These are phyloP conservation scores for Solanum piurae DNA, from an alignment of 257 asterid species.

Conservation along the genomic window DNA sequence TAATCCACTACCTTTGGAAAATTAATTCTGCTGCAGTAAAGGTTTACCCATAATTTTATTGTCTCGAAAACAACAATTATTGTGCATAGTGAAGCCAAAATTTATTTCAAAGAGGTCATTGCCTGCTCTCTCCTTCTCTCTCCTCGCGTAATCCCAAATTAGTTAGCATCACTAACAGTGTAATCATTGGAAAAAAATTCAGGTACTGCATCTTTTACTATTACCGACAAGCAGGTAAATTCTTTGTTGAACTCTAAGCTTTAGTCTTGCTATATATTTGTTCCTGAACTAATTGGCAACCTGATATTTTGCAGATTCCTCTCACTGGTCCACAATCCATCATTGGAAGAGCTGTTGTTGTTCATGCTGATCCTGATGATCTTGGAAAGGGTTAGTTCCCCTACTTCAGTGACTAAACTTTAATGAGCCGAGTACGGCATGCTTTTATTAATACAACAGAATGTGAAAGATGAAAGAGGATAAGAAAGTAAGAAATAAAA, in stretches of 20 bases:
- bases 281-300: neutral
- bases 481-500: neutral
- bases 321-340: constrained; percentile 71
- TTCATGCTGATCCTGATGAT: constrained; percentile 96
- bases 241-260: neutral
- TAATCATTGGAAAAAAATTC: constrained; percentile 4
- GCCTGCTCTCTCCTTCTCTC: neutral
- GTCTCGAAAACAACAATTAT: neutral
- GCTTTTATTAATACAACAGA: neutral
- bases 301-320: constrained; percentile 47
- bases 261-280: neutral
- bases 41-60: neutral
- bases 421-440: neutral
- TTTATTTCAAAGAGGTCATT: neutral
- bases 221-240: constrained; percentile 64
- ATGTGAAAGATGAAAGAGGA: neutral
- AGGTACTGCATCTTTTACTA: constrained; percentile 63
- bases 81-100: neutral
- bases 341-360: constrained; percentile 98
- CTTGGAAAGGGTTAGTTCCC: constrained; percentile 72
- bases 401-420: neutral
- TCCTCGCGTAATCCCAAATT: neutral
- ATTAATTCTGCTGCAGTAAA: neutral
- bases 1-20: neutral
- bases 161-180: neutral